Evolutionary conservation across 2,329 filamentous ascomycete species (phyloP), one percentile per base, ranked within the genome.

Genomic region (Blastomyces gilchristii): DNA sequence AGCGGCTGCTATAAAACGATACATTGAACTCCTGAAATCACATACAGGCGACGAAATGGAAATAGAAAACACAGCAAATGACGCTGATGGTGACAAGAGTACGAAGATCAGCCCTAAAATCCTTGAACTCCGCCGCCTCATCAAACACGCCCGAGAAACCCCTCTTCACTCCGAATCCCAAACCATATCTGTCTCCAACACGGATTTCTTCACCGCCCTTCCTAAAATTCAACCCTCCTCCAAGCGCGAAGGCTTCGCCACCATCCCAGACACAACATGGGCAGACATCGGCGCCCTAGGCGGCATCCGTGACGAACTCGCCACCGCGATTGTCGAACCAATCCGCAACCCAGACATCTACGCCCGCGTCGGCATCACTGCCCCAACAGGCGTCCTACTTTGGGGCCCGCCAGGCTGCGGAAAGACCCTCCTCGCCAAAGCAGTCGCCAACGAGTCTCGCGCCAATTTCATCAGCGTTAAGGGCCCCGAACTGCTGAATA

Each of bases 391-490:
- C 18, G 91, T 97, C 2, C 82, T 99, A 0, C 89, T 99, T 62
- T 99, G 93, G 91, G 94, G 94, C 0, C 94, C 94, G 0, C 94
- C 94, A 0, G 94, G 94, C 7, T 99, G 94, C 74, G 94, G 94
- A 69, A 99, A 99, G 75, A 99, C 94, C 0, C 83, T 99, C 1
- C 85, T 99, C 1, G 94, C 94, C 22, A 97, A 97, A 77, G 94
- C 94, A 3, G 91, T 97, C 4, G 94, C 94, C 62, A 96, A 96
- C 74, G 91, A 96, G 73, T 92, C 89, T 8, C 91, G 93, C 74
- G 94, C 94, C 58, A 97, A 96, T 76, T 99, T 99, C 79, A 99
- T 99, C 76, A 91, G 91, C 61, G 91, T 99, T 76, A 97, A 97
- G 76, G 94, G 94, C 0, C 94, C 94, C 0, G 94, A 99, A 74